Evolutionary conservation across 164 flowering plant genomes (phyloP).

Genomic region (Euptelea pleiosperma): DNA sequence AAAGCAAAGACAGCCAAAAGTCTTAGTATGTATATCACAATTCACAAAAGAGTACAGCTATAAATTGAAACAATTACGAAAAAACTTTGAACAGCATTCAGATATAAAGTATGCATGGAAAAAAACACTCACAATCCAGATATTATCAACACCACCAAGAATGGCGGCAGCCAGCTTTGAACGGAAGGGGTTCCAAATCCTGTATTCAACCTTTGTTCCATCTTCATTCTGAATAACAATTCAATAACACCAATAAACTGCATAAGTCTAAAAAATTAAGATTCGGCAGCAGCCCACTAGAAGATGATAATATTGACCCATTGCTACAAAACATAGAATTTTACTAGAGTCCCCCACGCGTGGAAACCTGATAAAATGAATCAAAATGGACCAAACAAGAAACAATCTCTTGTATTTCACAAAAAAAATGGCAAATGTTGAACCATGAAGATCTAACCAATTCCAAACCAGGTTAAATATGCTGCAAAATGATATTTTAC

Average conservation of each 20-base stretch:
- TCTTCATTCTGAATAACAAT: slow-evolving; percentile 65
- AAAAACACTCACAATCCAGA: slow-evolving; percentile 76
- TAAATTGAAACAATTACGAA: background rate
- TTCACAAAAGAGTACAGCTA: background rate
- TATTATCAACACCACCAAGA: slow-evolving; percentile 85
- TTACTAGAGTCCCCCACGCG: no score
- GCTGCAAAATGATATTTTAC: no score
- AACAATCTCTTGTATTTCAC: no score
- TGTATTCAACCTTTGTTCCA: slow-evolving; percentile 82
- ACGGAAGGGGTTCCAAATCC: slow-evolving; percentile 95
- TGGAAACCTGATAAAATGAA: no score
- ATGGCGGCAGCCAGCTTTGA: slow-evolving; percentile 93
- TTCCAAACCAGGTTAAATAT: no score
- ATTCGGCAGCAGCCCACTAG: no score
- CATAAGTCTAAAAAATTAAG: no score
- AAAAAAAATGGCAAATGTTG: no score
- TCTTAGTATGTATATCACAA: background rate
- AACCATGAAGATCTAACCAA: no score
- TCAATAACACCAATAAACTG: background rate
- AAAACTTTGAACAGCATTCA: background rate
- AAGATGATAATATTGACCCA: no score
- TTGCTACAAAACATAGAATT: no score
- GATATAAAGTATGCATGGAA: background rate
- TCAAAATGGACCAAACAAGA: no score
- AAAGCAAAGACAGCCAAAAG: slow-evolving; percentile 4